These are phyloP conservation scores for Ramularia endophylla DNA, from an alignment of 2,329 filamentous ascomycete species.

Conservation along the genomic window DNA sequence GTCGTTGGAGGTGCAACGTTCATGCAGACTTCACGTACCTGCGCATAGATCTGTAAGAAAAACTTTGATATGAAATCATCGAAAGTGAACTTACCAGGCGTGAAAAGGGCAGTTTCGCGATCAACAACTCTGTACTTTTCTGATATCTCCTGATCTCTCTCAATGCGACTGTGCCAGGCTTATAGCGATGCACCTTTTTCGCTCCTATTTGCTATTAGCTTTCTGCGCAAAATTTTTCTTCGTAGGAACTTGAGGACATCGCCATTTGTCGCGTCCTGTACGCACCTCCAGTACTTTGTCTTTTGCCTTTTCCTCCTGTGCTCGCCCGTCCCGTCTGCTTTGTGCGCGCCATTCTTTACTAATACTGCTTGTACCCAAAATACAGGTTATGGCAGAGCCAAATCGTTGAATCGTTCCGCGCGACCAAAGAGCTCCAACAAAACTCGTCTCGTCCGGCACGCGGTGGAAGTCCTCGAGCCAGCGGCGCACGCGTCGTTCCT, in stretches of 20 bases:
- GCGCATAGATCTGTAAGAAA: not conserved
- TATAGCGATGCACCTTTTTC: conserved; percentile 35
- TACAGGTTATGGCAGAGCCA: too few relatives aligned
- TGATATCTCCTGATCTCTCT: conserved; percentile 99
- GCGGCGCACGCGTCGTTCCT: too few relatives aligned
- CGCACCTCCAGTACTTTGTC: conserved; percentile 17
- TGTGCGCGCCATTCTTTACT: conserved; percentile 22
- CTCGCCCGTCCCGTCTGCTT: conserved; percentile 17
- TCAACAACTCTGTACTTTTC: conserved; percentile 91
- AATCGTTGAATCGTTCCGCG: too few relatives aligned
- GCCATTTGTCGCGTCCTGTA: not conserved
- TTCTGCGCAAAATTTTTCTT: not conserved
- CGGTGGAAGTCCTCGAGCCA: too few relatives aligned
- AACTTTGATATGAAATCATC: too few relatives aligned
- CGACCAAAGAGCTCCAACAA: too few relatives aligned
- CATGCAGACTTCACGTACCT: conserved; percentile 86
- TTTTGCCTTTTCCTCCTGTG: conserved; percentile 19
- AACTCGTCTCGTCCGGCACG: not conserved
- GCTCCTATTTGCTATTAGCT: not conserved
- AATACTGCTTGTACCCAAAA: too few relatives aligned
- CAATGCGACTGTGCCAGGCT: conserved; percentile 78
- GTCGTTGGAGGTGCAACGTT: conserved; percentile 71
- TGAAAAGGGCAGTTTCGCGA: conserved; percentile 97
- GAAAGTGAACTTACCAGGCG: conserved; percentile 70
- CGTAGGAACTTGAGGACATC: too few relatives aligned